phyloP scores from a whole-genome alignment of 1,284 basidiomycete species.

The Cryptococcus sp. region DNA sequence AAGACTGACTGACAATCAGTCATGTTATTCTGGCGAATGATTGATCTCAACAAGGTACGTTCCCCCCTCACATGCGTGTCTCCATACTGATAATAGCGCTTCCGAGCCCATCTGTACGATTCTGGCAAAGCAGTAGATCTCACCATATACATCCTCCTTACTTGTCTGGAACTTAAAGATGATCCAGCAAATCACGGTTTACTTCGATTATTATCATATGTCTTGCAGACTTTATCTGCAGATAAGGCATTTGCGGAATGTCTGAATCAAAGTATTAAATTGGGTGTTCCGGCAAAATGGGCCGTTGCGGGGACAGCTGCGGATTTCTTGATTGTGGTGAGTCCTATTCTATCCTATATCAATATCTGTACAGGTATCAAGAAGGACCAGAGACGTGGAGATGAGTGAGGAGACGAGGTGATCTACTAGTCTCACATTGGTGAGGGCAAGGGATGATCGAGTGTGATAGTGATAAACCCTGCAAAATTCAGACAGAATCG shows the following conservation, averaged over 20 bases:
- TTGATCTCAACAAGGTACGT: constrained; percentile 81
- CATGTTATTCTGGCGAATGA: constrained; percentile 81
- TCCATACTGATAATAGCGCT: constrained; percentile 59
- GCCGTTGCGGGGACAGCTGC: constrained; percentile 65
- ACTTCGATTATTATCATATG: constrained; percentile 82
- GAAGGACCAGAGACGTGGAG: too few species aligned
- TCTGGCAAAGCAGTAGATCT: constrained; percentile 72
- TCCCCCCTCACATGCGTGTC: not conserved
- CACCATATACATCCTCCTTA: constrained; percentile 70
- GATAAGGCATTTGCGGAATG: constrained; percentile 70
- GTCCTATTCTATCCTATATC: constrained; percentile 39
- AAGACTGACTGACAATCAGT: constrained; percentile 51
- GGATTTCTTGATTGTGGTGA: constrained; percentile 81
- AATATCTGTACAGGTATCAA: not conserved
- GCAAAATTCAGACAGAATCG: too few species aligned
- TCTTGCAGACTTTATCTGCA: constrained; percentile 84
- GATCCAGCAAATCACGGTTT: constrained; percentile 89
- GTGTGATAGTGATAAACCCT: too few species aligned
- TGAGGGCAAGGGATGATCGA: too few species aligned
- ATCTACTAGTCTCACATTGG: too few species aligned
- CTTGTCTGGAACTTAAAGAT: constrained; percentile 78
- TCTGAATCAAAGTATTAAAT: constrained; percentile 56
- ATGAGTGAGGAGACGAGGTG: too few species aligned
- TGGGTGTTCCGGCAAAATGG: constrained; percentile 69
- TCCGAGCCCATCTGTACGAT: constrained; percentile 71